A percentile compares a stretch with the other conserved stretches of the same genome.
These are phyloP conservation scores for Tylopilus felleus DNA, from an alignment of 768 basidiomycete species.

Conservation along the genomic window DNA sequence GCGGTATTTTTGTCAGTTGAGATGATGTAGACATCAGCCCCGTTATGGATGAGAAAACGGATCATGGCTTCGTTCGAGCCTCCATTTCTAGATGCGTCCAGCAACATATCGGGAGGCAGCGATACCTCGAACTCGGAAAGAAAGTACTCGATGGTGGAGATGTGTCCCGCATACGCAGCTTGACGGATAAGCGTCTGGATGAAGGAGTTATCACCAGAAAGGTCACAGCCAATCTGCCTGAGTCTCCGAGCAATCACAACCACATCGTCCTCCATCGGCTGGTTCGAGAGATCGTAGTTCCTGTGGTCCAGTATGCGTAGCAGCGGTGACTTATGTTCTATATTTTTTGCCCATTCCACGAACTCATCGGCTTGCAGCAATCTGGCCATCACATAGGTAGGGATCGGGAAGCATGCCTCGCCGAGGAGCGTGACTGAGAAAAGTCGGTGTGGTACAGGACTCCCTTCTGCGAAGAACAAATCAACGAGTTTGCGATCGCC, in stretches of 20 bases:
- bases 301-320: not conserved
- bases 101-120: too few relatives aligned
- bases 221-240: not conserved
- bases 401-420: not conserved
- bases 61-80: too few relatives aligned
- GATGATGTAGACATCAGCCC: too few relatives aligned
- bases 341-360: conserved; percentile 3
- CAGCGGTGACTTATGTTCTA: not conserved
- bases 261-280: not conserved
- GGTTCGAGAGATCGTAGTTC: not conserved
- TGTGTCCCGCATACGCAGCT: too few relatives aligned
- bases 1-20: too few relatives aligned
- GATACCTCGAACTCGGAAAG: too few relatives aligned
- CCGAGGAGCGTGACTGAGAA: not conserved
- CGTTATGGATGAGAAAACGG: too few relatives aligned
- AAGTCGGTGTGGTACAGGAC: not conserved
- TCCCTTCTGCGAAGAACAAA: not conserved
- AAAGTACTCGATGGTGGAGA: too few relatives aligned
- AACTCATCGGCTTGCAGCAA: conserved; percentile 15
- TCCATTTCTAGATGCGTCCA: too few relatives aligned
- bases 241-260: conserved; percentile 2
- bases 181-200: not conserved
- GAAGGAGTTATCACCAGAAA: not conserved
- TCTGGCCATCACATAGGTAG: not conserved
- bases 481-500: not conserved